Evolutionary conservation across 108 stramenopile species (phyloP), one percentile per base, ranked within the genome.

Genomic region (Nitzschia sp.): DNA sequence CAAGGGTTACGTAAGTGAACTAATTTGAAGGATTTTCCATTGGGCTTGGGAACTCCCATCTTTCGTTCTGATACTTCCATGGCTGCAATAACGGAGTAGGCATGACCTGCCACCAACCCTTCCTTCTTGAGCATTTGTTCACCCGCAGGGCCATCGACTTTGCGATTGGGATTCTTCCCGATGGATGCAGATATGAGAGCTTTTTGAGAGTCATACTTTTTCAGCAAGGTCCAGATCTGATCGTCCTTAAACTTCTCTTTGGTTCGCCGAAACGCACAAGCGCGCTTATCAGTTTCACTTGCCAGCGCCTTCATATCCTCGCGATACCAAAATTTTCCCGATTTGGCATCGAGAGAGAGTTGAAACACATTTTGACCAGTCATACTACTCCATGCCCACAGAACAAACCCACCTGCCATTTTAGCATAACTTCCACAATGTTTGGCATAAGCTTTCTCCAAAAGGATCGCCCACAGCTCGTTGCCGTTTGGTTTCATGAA

Each of bases 391-490:
- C 89, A 85, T 8, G 81, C 91, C 65, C 89, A 88, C n/a, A 77
- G 73, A 17, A 92, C 82, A 39, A 88, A 87, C 7, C 91, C 91
- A 48, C 91, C 91, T 38, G 52, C 57, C 41, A 94, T 83, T 8
- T 83, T 82, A 6, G 90, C 93, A 53, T 90, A 94, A 25, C 79
- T 90, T 12, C 90, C 93, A 63, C 91, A 85, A 58, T 80, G 80
- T 66, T 98, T 98, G 11, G 96, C 88, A 61, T 95, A 97, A 2
- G 97, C 97, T 70, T 98, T 98, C 81, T 98, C 97, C 34, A 98
- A 65, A 56, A 98, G 72, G 26, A 87, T 83, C 11, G 93, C 91
- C 97, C 97, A 98, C 8, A 97, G 78, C 77, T 98, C 87, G 60
- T 81, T 76, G 17, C 77, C 59, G 41, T 75, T 75, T 2, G 77